Conservation (phyloP, 306 rosid species). For the Gastrolobium bilobum region DNA sequence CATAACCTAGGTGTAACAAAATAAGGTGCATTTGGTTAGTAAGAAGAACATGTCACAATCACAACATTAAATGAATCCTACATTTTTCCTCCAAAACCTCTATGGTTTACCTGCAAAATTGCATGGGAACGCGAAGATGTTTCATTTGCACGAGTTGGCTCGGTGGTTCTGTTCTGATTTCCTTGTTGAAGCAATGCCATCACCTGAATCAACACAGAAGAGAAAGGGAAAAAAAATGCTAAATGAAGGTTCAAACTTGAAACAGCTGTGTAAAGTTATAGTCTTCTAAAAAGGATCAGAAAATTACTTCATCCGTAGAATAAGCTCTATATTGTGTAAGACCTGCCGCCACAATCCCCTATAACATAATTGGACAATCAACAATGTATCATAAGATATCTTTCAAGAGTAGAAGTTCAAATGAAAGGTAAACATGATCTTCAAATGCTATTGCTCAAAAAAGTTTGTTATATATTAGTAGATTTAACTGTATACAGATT, state of each 20-base stretch:
- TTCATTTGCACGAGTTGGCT: constrained; percentile 94
- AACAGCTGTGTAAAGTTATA: constrained; percentile 28
- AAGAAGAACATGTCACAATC: constrained; percentile 20
- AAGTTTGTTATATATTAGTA: constrained; percentile 25
- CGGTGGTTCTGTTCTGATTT: constrained; percentile 92
- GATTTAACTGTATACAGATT: constrained; percentile 19
- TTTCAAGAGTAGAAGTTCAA: constrained; percentile 18
- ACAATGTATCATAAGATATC: constrained; percentile 36
- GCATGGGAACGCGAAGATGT: constrained; percentile 99
- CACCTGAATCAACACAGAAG: constrained; percentile 66
- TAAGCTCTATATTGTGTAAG: constrained; percentile 95
- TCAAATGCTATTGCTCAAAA: background rate
- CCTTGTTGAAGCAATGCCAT: constrained; percentile 98
- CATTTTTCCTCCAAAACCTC: background rate
- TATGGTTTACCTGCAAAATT: constrained; percentile 78
- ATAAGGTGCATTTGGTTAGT: constrained; percentile 42
- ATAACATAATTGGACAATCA: constrained; percentile 37
- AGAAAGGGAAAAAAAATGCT: constrained; percentile 12
- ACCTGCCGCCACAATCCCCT: constrained; percentile 97
- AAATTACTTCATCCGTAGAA: constrained; percentile 92
- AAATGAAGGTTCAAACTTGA: constrained; percentile 24
- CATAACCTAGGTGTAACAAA: constrained; percentile 67
- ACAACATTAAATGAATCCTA: background rate
- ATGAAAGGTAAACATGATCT: constrained; percentile 3
- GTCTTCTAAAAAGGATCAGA: constrained; percentile 29